Base-by-base conservation (phyloP, 2,329 filamentous ascomycete species). In the Aspergillus sp. region DNA sequence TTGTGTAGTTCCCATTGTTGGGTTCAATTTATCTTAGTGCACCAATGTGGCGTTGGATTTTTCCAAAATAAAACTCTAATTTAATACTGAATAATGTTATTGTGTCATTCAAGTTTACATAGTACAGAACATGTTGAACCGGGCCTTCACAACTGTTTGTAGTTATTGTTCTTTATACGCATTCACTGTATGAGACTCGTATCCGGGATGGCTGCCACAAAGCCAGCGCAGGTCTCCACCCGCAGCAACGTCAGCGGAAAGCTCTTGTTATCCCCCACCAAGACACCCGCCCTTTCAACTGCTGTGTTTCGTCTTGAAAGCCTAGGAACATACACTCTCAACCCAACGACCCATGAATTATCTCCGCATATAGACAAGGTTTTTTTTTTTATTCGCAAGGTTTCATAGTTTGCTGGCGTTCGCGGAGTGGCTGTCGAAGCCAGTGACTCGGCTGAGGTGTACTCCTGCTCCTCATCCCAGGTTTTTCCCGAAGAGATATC, bases 241-340 rank as follows among this genome's bases (percentile, higher is more conserved):
- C 27, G n/a, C 33, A 44, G 46, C 52, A 54, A 54, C 52, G 52
- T 54, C 52, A 54, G 51, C 51, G 43, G 52, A 54, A 54, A 54
- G 52, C 52, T 54, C 52, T 54, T 46, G 52, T 48, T n/a, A 15
- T 33, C 15, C 48, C 48, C 48, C 46, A 35, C 46, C 21, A 44
- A 35, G 17, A 45, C 40, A 31, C 15, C 50, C 25, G 27, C 39
- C n/a, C 35, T 51, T 37, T 35, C 33, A 47, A 35, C 23, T 33
- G n/a, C 31, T 43, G 21, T 40, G 35, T 27, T 33, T 46, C 35
- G 44, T 11, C 11, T 6, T 17, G 4, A 15, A 49, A 43, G 19
- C 19, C 15, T 25, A 11, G n/a, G 9, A n/a, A 4, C 17, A 41
- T 52, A 19, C 39, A 52, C 35, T 21, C 12, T 8, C 15, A n/a